Evolutionary conservation across 2,329 filamentous ascomycete species (phyloP), one percentile per base, ranked within the genome.

Genomic region (Phoma sp.): DNA sequence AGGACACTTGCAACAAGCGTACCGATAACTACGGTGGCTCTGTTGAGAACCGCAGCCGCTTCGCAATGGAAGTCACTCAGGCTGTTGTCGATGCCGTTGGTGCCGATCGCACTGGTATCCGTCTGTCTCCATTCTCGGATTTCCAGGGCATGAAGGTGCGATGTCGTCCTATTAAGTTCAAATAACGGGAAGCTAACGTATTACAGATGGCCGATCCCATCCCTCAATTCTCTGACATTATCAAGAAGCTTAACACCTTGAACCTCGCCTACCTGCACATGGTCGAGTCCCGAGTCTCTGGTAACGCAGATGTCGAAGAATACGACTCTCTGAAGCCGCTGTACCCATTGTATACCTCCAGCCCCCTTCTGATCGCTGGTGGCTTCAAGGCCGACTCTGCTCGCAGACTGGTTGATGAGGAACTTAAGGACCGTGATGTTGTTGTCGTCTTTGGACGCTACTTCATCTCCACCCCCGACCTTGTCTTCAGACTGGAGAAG

Each of bases 151-250:
- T 89, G 86, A 74, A 75, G 32, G 32, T 33, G 6, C 13, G 13
- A 9, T 18, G 18, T 33, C 32, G 2, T 13, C 2, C 32, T 33
- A 5, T 11, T 2, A 2, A 13, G 4, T n/a, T 13, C 13, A 33
- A 8, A 33, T 33, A 7, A 9, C 13, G 7, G 32, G 4, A 11
- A 33, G 10, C 32, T 33, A 33, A 33, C 13, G 32, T n/a, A 5
- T 7, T 13, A 33, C 32, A 33, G 29, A 88, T 89, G 84, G 60
- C 70, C 0, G 79, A 90, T 39, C 86, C 86, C 0, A 65, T 84
- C 7, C 83, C 86, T 0, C 86, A 90, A 57, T 90, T 89, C 65
- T 75, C 75, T 0, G 77, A 89, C 62, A 66, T 89, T 7, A 77
- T 85, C 37, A 62, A 73, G 29, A 78, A 81, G 37, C 73, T 86